Evolutionary conservation across 768 basidiomycete genomes (phyloP), one percentile per base, ranked within the genome.

Genomic region (Amanita phalloides): DNA sequence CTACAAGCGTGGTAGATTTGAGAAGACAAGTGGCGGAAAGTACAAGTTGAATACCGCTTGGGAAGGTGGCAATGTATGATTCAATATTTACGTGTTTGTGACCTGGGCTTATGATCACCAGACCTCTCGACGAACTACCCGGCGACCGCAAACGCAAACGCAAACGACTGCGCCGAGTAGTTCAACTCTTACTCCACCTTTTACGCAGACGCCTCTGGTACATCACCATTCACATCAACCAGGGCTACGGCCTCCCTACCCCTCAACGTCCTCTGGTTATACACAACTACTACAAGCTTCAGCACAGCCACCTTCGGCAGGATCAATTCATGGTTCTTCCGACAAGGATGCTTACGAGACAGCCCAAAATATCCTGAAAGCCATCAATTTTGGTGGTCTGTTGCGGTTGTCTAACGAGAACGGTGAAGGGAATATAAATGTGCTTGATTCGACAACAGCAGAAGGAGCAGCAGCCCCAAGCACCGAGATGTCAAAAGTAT

Each of bases 11-110:
- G 90, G 90, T 7, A 72, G 90, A 23, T 75, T 93, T 49, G 81
- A 86, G 61, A 93, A 92, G 62, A 76, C 75, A 28, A 71, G 67
- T n/a, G 73, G 73, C 47, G 85, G 84, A 2, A 85, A 82, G 62
- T 93, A 93, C 64, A 71, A 81, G 37, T 62, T 92, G 20, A 92
- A 84, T 61, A 68, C 82, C 5, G 71, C 66, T 50, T 92, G 89
- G 88, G 86, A 87, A 61, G 89, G 89, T 21, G 86, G 85, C 28
- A 83, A 74, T 60, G 89, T 91, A 61, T 62, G 86, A 4, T 71
- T 20, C 38, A 38, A 10, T 21, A 37, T 45, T 6, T 60, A 32
- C 23, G 26, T 35, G 13, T 36, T 35, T 33, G 4, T 33, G 10
- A 17, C 25, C 14, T 7, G 37, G 26, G 43, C 32, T 52, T 20